Evolutionary conservation across 2,329 filamentous ascomycete genomes (phyloP).

Genomic region (Cryoendolithus antarcticus): DNA sequence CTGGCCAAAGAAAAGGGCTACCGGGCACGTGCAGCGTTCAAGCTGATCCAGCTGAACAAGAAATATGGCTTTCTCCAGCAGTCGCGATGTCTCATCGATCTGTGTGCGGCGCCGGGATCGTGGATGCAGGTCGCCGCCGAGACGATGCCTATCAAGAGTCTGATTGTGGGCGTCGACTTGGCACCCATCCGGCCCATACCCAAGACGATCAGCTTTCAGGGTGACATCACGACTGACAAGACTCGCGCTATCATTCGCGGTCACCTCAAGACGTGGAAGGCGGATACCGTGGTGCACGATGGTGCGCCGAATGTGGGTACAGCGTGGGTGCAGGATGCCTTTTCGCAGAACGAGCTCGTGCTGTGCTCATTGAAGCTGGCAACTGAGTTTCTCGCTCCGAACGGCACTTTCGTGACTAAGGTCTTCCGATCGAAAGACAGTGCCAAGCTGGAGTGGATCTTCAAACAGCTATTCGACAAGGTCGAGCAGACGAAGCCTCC

Average conservation of each 20-base stretch:
- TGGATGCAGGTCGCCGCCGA: conserved; percentile 96
- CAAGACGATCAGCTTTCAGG: conserved; percentile 87
- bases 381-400: conserved; percentile 80
- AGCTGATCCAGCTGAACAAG: conserved; percentile 95
- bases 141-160: conserved; percentile 77
- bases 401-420: conserved; percentile 92
- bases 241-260: conserved; percentile 79
- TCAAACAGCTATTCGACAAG: conserved; percentile 89
- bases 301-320: conserved; percentile 97
- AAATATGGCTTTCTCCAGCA: conserved; percentile 98
- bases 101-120: conserved; percentile 91
- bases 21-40: conserved; percentile 89
- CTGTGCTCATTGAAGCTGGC: conserved; percentile 86
- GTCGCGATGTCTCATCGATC: conserved; percentile 90
- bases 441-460: conserved; percentile 89
- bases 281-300: conserved; percentile 89
- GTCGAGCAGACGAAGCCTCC: conserved; percentile 97
- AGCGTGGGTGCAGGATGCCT: conserved; percentile 96
- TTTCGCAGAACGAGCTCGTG: conserved; percentile 88
- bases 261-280: conserved; percentile 92
- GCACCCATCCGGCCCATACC: conserved; percentile 93
- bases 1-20: conserved; percentile 98
- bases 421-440: conserved; percentile 97
- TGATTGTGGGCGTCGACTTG: conserved; percentile 91
- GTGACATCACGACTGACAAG: conserved; percentile 95